A percentile compares a stretch with the other conserved stretches of the same genome.
Conservation (phyloP, 345 rosid species). For the Nasturtium officinale region DNA sequence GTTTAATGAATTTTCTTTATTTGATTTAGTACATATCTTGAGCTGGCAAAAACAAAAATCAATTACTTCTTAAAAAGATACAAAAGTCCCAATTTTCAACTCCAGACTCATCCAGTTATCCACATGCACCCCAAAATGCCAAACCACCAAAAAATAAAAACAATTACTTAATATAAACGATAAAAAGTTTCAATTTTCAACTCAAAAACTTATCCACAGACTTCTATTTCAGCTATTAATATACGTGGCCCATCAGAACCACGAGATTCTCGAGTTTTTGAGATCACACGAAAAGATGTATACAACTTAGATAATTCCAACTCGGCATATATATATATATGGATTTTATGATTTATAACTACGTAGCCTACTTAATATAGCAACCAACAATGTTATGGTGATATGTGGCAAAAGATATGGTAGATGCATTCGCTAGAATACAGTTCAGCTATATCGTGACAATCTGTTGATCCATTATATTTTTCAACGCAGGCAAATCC, state of each 20-base stretch:
- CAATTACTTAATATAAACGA: neutral
- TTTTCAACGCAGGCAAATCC: neutral
- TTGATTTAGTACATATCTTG: neutral
- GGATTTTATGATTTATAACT: neutral
- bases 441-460: conserved; percentile 31
- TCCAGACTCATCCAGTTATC: conserved; percentile 13
- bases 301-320: neutral
- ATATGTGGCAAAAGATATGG: neutral
- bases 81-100: conserved; percentile 10
- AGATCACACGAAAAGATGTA: neutral
- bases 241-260: conserved; percentile 5
- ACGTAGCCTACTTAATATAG: conserved; percentile 18
- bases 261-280: conserved; percentile 24
- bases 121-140: neutral
- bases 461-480: neutral
- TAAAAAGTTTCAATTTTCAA: neutral
- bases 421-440: conserved; percentile 14
- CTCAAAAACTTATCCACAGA: conserved; percentile 2
- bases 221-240: neutral
- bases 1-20: neutral
- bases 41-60: conserved; percentile 1
- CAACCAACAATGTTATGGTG: conserved; percentile 2
- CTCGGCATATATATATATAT: neutral
- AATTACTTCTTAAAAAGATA: conserved; percentile 5
- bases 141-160: neutral